Base-by-base conservation (phyloP, 1,284 basidiomycete species). In the Inonotus hispidus region DNA sequence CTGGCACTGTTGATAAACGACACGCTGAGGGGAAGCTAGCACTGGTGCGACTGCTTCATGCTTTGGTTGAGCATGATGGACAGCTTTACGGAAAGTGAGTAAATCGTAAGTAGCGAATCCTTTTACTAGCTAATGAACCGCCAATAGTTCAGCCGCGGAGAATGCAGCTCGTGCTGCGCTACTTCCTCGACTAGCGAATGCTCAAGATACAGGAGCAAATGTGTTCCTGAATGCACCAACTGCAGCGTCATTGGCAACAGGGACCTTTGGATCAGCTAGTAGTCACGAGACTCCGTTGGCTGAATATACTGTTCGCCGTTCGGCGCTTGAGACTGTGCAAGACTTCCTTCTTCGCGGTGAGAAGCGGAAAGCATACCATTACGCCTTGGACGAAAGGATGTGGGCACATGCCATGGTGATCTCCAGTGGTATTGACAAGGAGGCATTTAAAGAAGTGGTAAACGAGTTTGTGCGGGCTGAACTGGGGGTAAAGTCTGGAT, bases 321-420 rank as follows among this genome's bases (percentile, higher is more conserved):
- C 84, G 0, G 73, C 85, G 14, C 75, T 97, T n/a, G 83, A 88
- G 67, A 86, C 86, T 68, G 88, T 98, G 59, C 87, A 93, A 64
- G 81, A 82, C 32, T 82, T 92, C 60, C 79, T 98, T 11, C 74
- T 94, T 7, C 81, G 84, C 50, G 97, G 97, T 14, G 87, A 98
- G 66, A 88, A 92, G 60, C 83, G 85, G 27, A 85, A 90, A 65
- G 97, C 97, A 0, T 94, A 93, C 68, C 86, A 88, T 61, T 94
- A 88, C 70, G 96, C 97, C 3, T 79, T 94, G 29, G 87, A 94
- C 63, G 84, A 95, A 71, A 88, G 84, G 67, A 75, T 99, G 32
- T 99, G 95, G 95, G 87, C 93, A 1, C 97, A 99, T 72, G 97
- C 97, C 0, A 86, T 99, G 82, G 77, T 98, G 53, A 95, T 99